These are phyloP conservation scores for Nicotiana tomentosiformis DNA, from an alignment of 257 asterid species.

Conservation along the genomic window DNA sequence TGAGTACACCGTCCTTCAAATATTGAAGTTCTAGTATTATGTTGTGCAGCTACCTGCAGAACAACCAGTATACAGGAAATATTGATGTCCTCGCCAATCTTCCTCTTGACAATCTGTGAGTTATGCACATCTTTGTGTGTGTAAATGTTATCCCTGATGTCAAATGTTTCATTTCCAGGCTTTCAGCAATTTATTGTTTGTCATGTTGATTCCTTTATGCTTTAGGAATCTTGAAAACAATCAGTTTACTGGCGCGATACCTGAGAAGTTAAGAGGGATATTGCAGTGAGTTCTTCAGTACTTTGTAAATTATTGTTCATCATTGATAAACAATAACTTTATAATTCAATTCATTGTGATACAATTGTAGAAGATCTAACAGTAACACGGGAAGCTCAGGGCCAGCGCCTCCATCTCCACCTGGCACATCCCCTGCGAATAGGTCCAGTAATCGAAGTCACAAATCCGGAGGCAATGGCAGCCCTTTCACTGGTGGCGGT, in stretches of 20 bases:
- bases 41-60: conserved; percentile 71
- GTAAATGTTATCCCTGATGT: background rate
- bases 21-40: background rate
- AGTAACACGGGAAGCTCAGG: conserved; percentile 68
- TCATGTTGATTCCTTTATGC: background rate
- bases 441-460: conserved; percentile 38
- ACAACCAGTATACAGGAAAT: conserved; percentile 89
- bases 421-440: conserved; percentile 72
- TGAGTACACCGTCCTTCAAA: background rate
- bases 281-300: conserved; percentile 43
- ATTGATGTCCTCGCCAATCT: conserved; percentile 83
- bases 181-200: conserved; percentile 4
- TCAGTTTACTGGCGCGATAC: conserved; percentile 84
- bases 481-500: conserved; percentile 23
- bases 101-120: conserved; percentile 80
- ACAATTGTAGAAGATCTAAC: conserved; percentile 34
- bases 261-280: conserved; percentile 60
- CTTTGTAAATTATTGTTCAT: background rate
- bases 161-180: background rate
- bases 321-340: background rate
- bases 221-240: conserved; percentile 80
- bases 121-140: background rate
- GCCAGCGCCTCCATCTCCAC: conserved; percentile 92
- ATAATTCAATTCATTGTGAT: conserved; percentile 2
- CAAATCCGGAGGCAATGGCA: conserved; percentile 39